A percentile compares a stretch with the other conserved stretches of the same genome.
Evolutionary conservation across 495 filamentous ascomycete species (phyloP).

Genomic region (Hamigera avellanea): DNA sequence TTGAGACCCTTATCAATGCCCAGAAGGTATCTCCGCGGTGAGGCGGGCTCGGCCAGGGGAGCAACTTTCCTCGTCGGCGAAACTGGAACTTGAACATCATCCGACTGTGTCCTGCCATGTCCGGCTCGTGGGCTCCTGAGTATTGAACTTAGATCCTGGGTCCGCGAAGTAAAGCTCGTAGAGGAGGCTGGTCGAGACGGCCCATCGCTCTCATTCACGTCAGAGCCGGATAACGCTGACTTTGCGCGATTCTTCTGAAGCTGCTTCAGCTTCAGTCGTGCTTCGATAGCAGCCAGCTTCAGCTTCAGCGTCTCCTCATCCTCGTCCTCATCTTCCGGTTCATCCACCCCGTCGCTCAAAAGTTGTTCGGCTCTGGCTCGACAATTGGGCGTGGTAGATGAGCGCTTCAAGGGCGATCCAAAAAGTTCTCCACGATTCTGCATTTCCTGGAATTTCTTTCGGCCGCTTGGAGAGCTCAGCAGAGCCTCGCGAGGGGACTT

Average conservation of each 20-base stretch:
- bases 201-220: slow-evolving; percentile 12
- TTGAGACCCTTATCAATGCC: slow-evolving; percentile 85
- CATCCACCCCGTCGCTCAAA: slow-evolving; percentile 24
- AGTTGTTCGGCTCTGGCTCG: slow-evolving; percentile 22
- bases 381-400: slow-evolving; percentile 28
- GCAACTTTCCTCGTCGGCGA: slow-evolving; percentile 56
- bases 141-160: not conserved
- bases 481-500: slow-evolving; percentile 77
- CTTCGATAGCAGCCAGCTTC: slow-evolving; percentile 74
- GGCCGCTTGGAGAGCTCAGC: slow-evolving; percentile 68
- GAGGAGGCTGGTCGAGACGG: slow-evolving; percentile 14
- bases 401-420: slow-evolving; percentile 50
- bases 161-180: slow-evolving; percentile 7
- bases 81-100: slow-evolving; percentile 62
- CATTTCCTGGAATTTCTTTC: slow-evolving; percentile 54
- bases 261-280: slow-evolving; percentile 79
- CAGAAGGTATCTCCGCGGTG: slow-evolving; percentile 66
- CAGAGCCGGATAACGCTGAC: slow-evolving; percentile 13
- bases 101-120: slow-evolving; percentile 8
- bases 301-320: slow-evolving; percentile 71
- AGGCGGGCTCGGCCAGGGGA: slow-evolving; percentile 43
- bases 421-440: slow-evolving; percentile 50
- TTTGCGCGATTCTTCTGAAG: slow-evolving; percentile 49
- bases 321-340: slow-evolving; percentile 28
- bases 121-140: slow-evolving; percentile 14